A percentile compares a stretch with the other conserved stretches of the same genome.
These are phyloP conservation scores for Tolypocladium sp. DNA, from an alignment of 2,329 filamentous ascomycete genomes.

Conservation along the genomic window DNA sequence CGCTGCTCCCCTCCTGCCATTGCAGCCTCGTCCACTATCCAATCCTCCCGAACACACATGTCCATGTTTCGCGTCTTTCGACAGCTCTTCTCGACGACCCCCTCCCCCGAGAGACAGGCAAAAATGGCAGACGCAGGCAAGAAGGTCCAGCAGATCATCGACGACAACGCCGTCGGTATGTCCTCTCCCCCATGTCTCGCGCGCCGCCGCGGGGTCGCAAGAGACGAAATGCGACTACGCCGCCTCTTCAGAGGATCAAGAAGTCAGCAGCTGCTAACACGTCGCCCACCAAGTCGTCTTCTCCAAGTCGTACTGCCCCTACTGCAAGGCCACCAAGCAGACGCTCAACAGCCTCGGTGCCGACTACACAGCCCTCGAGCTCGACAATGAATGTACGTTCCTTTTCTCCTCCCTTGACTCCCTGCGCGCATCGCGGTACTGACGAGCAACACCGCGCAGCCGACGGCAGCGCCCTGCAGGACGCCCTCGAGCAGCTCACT, in stretches of 20 bases:
- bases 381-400: conserved; percentile 72
- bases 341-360: conserved; percentile 61
- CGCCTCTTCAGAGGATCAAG: neutral
- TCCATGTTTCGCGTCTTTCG: conserved; percentile 56
- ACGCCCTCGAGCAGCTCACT: conserved; percentile 70
- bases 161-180: conserved; percentile 78
- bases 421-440: neutral
- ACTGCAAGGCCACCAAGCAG: conserved; percentile 74
- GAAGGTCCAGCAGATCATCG: conserved; percentile 79
- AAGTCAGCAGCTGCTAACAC: neutral
- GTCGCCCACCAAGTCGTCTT: conserved; percentile 62
- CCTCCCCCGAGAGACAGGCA: conserved; percentile 42
- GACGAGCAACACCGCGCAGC: conserved; percentile 36
- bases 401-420: neutral
- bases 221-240: neutral
- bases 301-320: conserved; percentile 94
- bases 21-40: neutral
- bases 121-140: conserved; percentile 75
- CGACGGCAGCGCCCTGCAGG: conserved; percentile 76
- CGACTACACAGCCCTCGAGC: conserved; percentile 68
- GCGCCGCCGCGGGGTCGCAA: neutral
- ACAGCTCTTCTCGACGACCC: conserved; percentile 57
- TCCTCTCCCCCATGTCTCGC: conserved; percentile 1
- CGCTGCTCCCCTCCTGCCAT: neutral
- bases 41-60: conserved; percentile 2